phyloP scores from a whole-genome alignment of 345 rosid species.

The Trapa incisa region DNA sequence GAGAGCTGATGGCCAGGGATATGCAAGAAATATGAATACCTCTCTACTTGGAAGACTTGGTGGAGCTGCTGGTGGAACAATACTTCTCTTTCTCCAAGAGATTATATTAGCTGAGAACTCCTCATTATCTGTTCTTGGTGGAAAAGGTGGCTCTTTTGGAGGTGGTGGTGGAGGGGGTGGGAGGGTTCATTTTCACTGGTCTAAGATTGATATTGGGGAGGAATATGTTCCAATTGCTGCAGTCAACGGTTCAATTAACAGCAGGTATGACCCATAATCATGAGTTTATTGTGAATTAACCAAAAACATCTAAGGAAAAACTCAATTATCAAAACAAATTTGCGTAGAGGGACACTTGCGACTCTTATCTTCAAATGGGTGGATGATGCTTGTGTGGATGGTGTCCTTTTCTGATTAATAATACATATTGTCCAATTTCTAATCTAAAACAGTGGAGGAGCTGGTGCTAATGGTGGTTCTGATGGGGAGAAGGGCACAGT shows the following conservation, averaged over 20 bases:
- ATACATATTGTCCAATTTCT: background rate
- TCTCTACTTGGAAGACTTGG: conserved; percentile 83
- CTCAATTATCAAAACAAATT: background rate
- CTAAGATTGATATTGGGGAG: conserved; percentile 53
- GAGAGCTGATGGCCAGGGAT: conserved; percentile 83
- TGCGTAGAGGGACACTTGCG: background rate
- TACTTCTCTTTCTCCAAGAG: conserved; percentile 90
- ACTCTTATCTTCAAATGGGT: background rate
- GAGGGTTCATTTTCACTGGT: conserved; percentile 97
- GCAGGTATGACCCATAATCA: conserved; percentile 35
- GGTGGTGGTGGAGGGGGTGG: conserved; percentile 99
- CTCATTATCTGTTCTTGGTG: conserved; percentile 62
- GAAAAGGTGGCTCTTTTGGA: conserved; percentile 72
- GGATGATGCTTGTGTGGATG: background rate
- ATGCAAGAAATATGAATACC: conserved; percentile 26
- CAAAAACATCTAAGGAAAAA: background rate
- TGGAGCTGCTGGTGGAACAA: conserved; percentile 96
- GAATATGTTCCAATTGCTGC: conserved; percentile 77
- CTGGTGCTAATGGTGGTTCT: conserved; percentile 67
- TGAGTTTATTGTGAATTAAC: background rate
- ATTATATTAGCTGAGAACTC: conserved; percentile 57
- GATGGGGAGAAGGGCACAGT: conserved; percentile 76
- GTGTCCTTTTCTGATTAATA: background rate
- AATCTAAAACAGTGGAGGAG: conserved; percentile 59
- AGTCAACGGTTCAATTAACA: conserved; percentile 52